Base-by-base conservation (phyloP, 2,329 filamentous ascomycete genomes). In the Ceratocystis colombiana region DNA sequence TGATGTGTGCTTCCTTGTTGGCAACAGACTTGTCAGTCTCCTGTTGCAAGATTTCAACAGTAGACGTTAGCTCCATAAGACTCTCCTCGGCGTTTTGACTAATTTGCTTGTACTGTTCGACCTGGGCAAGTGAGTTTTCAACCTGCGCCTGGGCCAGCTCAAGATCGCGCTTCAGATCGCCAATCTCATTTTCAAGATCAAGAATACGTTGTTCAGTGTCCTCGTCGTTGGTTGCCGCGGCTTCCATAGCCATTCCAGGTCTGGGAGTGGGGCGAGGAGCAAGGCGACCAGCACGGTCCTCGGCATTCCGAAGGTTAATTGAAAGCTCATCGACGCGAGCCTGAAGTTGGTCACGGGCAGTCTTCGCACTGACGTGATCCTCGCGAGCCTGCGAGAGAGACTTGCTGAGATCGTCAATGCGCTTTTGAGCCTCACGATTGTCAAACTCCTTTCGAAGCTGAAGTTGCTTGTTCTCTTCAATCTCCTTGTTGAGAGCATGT, bases 371-470 rank as follows among this genome's bases (percentile, higher is more conserved):
- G 59, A 94, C 85, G 64, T 96, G 83, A 71, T 96, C 91, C 74
- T 97, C 92, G 57, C 93, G 89, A 63, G 87, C 85, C 68, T 90
- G 85, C 70, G 89, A 82, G 50, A 96, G 79, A 71, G 85, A 93
- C 41, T 86, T 80, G 69, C 93, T 88, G 59, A 99, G 83, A 72
- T 97, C 93, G 70, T 99, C 93, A 68, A 97, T 94, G 64, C 92
- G 86, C 75, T 91, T 94, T 74, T 96, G 90, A 63, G 84, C 86
- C 73, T 97, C 90, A 70, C 90, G 88, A 53, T 88, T 84, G 68
- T 99, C 94, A 69, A 89, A 96, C 72, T 97, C 93, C 72, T 95
- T 91, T 67, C 93, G 86, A 63, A 94, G 79, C 68, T 88, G 82
- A 44, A 88, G 78, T 74, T 95, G 93, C 79, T 92, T 95, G 70